Conservation (phyloP, 2,329 filamentous ascomycete genomes). For the Talaromyces sp. region DNA sequence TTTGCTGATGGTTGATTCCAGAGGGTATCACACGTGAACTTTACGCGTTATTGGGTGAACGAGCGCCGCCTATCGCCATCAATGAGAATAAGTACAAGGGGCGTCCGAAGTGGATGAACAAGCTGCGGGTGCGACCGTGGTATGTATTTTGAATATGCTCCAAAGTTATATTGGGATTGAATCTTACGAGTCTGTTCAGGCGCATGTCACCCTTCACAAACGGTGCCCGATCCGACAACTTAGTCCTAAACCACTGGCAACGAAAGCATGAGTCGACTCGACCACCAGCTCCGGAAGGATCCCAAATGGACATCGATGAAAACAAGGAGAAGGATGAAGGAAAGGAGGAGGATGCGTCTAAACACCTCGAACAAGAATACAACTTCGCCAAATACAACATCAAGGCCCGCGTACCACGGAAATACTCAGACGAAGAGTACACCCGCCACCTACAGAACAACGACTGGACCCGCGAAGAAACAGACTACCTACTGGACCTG, state of each 20-base stretch:
- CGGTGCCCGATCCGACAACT: conserved; percentile 70
- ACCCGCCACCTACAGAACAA: conserved; percentile 69
- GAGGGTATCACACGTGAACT: conserved; percentile 56
- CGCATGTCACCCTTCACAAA: conserved; percentile 73
- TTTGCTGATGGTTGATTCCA: conserved; percentile 12
- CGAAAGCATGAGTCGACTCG: conserved; percentile 59
- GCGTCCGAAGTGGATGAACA: conserved; percentile 51
- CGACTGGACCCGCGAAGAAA: conserved; percentile 91
- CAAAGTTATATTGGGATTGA: conserved; percentile 53
- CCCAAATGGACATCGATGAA: conserved; percentile 41
- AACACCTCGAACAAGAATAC: conserved; percentile 50
- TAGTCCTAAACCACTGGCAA: conserved; percentile 81
- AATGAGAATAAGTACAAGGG: conserved; percentile 57
- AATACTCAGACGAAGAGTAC: conserved; percentile 87
- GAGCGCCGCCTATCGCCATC: conserved; percentile 56
- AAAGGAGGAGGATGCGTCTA: conserved; percentile 38
- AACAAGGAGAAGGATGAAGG: conserved; percentile 40
- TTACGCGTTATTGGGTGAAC: conserved; percentile 54
- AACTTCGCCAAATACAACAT: conserved; percentile 87
- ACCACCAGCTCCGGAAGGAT: conserved; percentile 39
- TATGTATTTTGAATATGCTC: conserved; percentile 53
- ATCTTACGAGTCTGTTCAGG: conserved; percentile 56
- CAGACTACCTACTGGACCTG: conserved; percentile 81
- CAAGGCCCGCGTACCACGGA: conserved; percentile 70
- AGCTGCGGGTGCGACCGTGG: conserved; percentile 48